Conservation (phyloP, 805 yeast genomes). For the Yamadazyma philogaea region DNA sequence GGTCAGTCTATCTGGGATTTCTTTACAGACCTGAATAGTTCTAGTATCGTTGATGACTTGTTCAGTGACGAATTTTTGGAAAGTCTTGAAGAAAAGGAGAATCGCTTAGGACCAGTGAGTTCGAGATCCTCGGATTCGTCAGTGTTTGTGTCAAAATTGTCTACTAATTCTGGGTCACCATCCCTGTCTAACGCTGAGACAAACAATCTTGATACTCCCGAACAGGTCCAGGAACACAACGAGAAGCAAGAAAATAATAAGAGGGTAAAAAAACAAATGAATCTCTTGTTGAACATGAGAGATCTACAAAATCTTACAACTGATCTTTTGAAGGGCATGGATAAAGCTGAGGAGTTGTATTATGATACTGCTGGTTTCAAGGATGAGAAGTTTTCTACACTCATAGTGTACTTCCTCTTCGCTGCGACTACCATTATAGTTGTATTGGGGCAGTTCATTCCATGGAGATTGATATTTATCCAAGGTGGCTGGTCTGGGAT, state of each 20-base stretch:
- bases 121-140: conserved; percentile 18
- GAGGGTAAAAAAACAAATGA: conserved; percentile 33
- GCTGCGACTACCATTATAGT: conserved; percentile 35
- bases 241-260: conserved; percentile 17
- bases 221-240: conserved; percentile 10
- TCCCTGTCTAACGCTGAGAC: not conserved
- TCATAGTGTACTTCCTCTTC: conserved; percentile 43
- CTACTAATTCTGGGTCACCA: not conserved
- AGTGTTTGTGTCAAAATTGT: conserved; percentile 9
- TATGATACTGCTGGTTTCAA: conserved; percentile 66
- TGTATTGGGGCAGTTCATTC: conserved; percentile 51
- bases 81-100: conserved; percentile 11
- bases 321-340: conserved; percentile 47
- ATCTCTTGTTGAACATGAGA: conserved; percentile 59
- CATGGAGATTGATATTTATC: conserved; percentile 62
- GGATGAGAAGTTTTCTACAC: conserved; percentile 65
- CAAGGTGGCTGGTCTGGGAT: conserved; percentile 55
- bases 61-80: conserved; percentile 20
- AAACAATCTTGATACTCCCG: conserved; percentile 9
- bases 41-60: conserved; percentile 33
- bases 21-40: conserved; percentile 28
- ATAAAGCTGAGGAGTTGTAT: conserved; percentile 51
- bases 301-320: conserved; percentile 69
- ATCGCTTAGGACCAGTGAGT: conserved; percentile 10
- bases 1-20: conserved; percentile 54